These are phyloP conservation scores for Penicillium sumatraense DNA, from an alignment of 2,329 filamentous ascomycete genomes.

Conservation along the genomic window DNA sequence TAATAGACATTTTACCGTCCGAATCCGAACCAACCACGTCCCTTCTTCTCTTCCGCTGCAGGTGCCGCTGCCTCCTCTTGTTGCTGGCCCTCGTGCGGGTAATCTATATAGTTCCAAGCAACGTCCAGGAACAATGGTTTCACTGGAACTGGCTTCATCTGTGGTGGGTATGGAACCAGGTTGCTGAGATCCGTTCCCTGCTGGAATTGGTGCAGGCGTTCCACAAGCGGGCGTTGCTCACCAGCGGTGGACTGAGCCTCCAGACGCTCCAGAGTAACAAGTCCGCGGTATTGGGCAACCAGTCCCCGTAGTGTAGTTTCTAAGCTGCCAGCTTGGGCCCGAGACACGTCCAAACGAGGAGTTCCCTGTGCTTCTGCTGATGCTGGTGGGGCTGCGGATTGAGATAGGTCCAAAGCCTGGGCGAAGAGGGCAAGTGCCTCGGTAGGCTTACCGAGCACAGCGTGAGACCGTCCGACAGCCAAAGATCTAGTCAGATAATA, in stretches of 20 bases:
- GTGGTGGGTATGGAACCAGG: slow-evolving; percentile 85
- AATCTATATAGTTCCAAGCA: slow-evolving; percentile 96
- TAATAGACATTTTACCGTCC: slow-evolving; percentile 39
- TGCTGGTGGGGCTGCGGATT: slow-evolving; percentile 52
- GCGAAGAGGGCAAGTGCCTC: slow-evolving; percentile 86
- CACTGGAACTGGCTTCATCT: slow-evolving; percentile 79
- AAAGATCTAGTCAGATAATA: slow-evolving; percentile 63
- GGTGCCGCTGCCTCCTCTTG: slow-evolving; percentile 35
- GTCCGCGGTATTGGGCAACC: slow-evolving; percentile 78
- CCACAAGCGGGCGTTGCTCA: slow-evolving; percentile 66
- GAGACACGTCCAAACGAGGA: slow-evolving; percentile 70
- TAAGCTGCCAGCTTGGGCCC: slow-evolving; percentile 63
- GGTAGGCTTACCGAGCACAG: slow-evolving; percentile 69
- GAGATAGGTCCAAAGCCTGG: slow-evolving; percentile 68
- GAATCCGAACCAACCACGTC: slow-evolving; percentile 79
- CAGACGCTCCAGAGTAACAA: slow-evolving; percentile 79
- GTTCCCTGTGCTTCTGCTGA: slow-evolving; percentile 52
- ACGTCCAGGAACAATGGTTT: slow-evolving; percentile 97
- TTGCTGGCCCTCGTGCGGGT: slow-evolving; percentile 65
- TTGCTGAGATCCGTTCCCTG: slow-evolving; percentile 74
- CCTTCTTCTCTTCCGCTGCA: slow-evolving; percentile 49
- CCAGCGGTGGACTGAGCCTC: slow-evolving; percentile 46
- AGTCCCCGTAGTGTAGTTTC: slow-evolving; percentile 68
- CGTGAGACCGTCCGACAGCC: slow-evolving; percentile 83
- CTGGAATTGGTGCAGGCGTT: slow-evolving; percentile 77